Evolutionary conservation across 2,329 filamentous ascomycete genomes (phyloP).

Genomic region (Spiromastix sp.): DNA sequence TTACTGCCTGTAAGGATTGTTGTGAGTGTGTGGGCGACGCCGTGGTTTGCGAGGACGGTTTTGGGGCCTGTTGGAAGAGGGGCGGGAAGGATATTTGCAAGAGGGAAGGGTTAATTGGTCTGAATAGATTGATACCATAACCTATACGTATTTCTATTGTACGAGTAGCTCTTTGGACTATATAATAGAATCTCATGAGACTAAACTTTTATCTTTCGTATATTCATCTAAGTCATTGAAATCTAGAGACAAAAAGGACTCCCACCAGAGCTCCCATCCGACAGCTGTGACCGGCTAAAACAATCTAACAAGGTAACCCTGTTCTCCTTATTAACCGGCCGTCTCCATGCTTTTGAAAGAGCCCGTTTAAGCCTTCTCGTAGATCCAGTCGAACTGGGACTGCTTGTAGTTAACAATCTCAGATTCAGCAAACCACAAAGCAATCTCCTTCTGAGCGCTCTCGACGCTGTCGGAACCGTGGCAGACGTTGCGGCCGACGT

Average conservation of each 20-base stretch:
- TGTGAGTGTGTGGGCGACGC: constrained; percentile 76
- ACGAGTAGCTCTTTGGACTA: too few species aligned
- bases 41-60: constrained; percentile 72
- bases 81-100: constrained; percentile 30
- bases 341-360: constrained; percentile 1
- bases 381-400: constrained; percentile 84
- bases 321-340: constrained; percentile 2
- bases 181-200: too few species aligned
- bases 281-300: too few species aligned
- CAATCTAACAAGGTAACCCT: too few species aligned
- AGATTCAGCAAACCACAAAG: constrained; percentile 89
- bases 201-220: too few species aligned
- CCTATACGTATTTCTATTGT: too few species aligned
- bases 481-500: constrained; percentile 97
- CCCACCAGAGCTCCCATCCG: too few species aligned
- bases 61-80: constrained; percentile 38
- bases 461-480: constrained; percentile 98
- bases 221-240: too few species aligned
- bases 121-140: too few species aligned
- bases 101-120: constrained; percentile 9
- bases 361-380: constrained; percentile 62
- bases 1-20: constrained; percentile 67
- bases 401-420: constrained; percentile 81
- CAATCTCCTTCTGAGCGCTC: constrained; percentile 99
- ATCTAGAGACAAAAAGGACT: too few species aligned